Percentiles rank a stretch among this genome's conserved stretches.
Conservation (phyloP, 2,329 filamentous ascomycete genomes). For the Alternaria hordeiaustralica region DNA sequence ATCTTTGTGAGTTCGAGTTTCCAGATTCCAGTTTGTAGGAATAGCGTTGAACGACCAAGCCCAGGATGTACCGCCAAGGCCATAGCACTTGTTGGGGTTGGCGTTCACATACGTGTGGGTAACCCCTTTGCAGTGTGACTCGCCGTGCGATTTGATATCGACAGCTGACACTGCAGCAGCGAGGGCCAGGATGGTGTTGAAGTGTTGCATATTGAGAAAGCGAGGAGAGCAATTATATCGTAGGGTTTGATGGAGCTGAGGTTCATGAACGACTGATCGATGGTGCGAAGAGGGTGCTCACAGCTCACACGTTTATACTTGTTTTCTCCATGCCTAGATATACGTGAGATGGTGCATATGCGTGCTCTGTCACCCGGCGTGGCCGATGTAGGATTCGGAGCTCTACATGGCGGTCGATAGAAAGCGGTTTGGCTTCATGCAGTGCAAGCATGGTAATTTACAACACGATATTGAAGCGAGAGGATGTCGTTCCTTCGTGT, state of each 20-base stretch:
- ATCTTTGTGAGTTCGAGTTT: background rate
- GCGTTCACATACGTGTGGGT: background rate
- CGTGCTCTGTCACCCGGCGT: background rate
- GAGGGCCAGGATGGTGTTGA: background rate
- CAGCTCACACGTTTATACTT: background rate
- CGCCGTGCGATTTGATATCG: background rate
- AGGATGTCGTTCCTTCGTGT: background rate
- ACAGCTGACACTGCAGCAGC: background rate
- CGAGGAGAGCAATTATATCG: background rate
- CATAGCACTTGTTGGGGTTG: background rate
- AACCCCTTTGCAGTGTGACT: background rate
- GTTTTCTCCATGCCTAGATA: background rate
- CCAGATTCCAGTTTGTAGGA: background rate
- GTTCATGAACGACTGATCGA: background rate
- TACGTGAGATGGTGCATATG: background rate
- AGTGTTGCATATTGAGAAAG: background rate
- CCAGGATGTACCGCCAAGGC: background rate
- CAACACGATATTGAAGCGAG: background rate
- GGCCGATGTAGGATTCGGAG: background rate
- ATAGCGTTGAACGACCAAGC: background rate
- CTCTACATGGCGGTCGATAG: background rate
- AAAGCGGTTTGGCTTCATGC: background rate
- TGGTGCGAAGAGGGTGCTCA: background rate
- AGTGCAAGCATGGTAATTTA: background rate
- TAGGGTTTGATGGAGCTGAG: constrained; percentile 3